phyloP scores from a whole-genome alignment of 176 grass and related monocot species.

The Phragmites australis region DNA sequence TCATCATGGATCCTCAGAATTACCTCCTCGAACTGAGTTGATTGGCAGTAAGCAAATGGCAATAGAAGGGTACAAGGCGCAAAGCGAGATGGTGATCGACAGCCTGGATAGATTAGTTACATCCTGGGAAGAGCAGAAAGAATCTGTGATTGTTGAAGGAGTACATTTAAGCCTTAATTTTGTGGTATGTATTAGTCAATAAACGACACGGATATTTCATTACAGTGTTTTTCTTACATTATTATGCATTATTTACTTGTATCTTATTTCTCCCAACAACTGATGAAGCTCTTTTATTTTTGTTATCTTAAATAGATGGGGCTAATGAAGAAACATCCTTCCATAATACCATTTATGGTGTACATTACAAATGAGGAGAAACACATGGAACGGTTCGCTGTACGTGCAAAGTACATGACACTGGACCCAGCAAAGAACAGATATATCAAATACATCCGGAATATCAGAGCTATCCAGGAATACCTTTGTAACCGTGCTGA shows the following conservation, averaged over 20 bases:
- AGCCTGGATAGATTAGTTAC: conserved; percentile 91
- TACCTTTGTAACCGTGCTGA: conserved; percentile 87
- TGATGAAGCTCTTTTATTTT: conserved; percentile 31
- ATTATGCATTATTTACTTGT: conserved; percentile 18
- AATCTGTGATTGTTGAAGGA: conserved; percentile 94
- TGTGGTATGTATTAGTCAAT: conserved; percentile 60
- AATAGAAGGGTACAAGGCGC: conserved; percentile 92
- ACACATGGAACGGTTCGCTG: conserved; percentile 89
- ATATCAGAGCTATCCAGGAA: conserved; percentile 92
- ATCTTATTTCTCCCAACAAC: conserved; percentile 19
- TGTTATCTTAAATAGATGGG: conserved; percentile 77
- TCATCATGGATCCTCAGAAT: conserved; percentile 35
- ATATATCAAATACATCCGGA: conserved; percentile 91
- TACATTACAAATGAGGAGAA: conserved; percentile 97
- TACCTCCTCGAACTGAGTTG: conserved; percentile 51
- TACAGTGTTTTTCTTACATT: conserved; percentile 13
- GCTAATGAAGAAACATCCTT: conserved; percentile 98
- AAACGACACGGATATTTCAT: neutral
- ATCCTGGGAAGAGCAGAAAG: conserved; percentile 93
- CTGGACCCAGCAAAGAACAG: conserved; percentile 91
- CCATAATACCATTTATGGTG: conserved; percentile 97
- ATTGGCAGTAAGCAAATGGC: conserved; percentile 83
- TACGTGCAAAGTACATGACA: conserved; percentile 98
- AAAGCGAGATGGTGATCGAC: conserved; percentile 97
- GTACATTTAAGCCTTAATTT: conserved; percentile 99